Conservation (phyloP, 2,329 filamentous ascomycete genomes). For the Scedosporium dehoogii region DNA sequence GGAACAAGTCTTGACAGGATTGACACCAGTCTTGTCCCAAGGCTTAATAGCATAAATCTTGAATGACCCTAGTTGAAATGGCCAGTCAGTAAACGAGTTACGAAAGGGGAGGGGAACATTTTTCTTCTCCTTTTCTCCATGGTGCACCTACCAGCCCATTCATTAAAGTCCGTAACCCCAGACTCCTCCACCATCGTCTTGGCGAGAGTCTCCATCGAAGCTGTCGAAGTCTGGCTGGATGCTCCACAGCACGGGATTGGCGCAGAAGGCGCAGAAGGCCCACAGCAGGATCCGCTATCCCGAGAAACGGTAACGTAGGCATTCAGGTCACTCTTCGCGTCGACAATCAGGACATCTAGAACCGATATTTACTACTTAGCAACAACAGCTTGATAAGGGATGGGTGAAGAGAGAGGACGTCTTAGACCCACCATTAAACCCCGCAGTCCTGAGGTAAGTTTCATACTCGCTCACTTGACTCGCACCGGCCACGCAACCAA, state of each 20-base stretch:
- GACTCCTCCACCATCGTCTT: slow-evolving; percentile 20
- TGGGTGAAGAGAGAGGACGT: neutral
- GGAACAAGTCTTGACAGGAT: too few relatives aligned
- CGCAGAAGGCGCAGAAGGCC: neutral
- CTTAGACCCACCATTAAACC: slow-evolving; percentile 32
- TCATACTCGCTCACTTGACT: slow-evolving; percentile 42
- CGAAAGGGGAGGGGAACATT: neutral
- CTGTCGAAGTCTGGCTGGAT: neutral
- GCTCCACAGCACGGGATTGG: neutral
- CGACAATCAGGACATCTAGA: neutral
- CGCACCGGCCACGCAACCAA: slow-evolving; percentile 51
- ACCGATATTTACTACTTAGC: neutral
- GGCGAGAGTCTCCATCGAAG: neutral
- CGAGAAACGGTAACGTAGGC: neutral
- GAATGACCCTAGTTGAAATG: slow-evolving; percentile 27
- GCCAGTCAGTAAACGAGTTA: neutral
- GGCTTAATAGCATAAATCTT: slow-evolving; percentile 40
- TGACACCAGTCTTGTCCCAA: too few relatives aligned
- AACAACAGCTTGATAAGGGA: neutral
- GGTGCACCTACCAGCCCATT: slow-evolving; percentile 35
- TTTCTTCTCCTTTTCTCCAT: too few relatives aligned
- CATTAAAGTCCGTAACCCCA: slow-evolving; percentile 33
- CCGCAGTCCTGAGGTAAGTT: slow-evolving; percentile 35
- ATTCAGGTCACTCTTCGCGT: neutral
- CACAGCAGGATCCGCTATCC: neutral